Evolutionary conservation across 441 rosid species (phyloP).

Genomic region (Raphanus hybrid): DNA sequence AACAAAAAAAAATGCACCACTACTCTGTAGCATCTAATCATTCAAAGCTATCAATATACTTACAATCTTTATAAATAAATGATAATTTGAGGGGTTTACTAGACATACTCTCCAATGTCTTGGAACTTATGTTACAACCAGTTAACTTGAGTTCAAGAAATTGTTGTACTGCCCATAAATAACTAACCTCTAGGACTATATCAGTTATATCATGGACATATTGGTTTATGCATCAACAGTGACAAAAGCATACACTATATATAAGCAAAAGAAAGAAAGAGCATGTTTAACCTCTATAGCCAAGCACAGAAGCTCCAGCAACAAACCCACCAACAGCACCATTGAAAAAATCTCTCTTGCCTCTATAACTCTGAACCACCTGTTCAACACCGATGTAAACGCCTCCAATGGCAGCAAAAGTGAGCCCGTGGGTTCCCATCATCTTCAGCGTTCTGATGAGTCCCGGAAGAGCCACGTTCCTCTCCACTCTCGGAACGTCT

Average conservation of each 20-base stretch:
- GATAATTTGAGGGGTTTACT: neutral
- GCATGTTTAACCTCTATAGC: slow-evolving; percentile 51
- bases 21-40: neutral
- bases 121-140: slow-evolving; percentile 3
- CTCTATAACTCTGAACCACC: slow-evolving; percentile 66
- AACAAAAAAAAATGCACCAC: neutral
- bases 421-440: slow-evolving; percentile 88
- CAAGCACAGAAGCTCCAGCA: slow-evolving; percentile 87
- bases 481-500: slow-evolving; percentile 94
- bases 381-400: slow-evolving; percentile 94
- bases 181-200: too few relatives aligned
- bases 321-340: slow-evolving; percentile 93
- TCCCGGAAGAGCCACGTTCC: slow-evolving; percentile 86
- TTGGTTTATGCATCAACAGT: neutral
- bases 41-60: slow-evolving; percentile 1
- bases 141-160: neutral
- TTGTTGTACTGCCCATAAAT: neutral
- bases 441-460: slow-evolving; percentile 79
- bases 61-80: neutral
- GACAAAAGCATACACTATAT: too few relatives aligned
- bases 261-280: too few relatives aligned
- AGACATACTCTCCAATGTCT: neutral
- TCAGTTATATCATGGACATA: too few relatives aligned
- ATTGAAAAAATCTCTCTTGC: slow-evolving; percentile 85
- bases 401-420: slow-evolving; percentile 96